These are phyloP conservation scores for Pseudogymnoascus sp. DNA, from an alignment of 2,329 filamentous ascomycete species.

Conservation along the genomic window DNA sequence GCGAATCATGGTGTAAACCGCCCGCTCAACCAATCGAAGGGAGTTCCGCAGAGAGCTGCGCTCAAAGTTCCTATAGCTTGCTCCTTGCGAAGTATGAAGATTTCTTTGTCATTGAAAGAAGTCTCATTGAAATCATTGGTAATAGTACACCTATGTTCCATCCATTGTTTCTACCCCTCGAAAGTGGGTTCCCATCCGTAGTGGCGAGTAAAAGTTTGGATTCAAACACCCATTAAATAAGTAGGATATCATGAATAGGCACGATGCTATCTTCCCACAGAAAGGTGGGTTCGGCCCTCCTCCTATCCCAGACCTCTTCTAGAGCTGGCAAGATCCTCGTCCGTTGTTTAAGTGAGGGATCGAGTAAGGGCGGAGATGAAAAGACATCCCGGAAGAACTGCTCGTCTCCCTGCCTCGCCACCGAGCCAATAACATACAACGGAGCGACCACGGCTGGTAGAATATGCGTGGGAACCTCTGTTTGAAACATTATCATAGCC, in stretches of 20 bases:
- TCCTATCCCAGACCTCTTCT: slow-evolving; percentile 21
- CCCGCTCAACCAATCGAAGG: not conserved
- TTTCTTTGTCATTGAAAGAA: not conserved
- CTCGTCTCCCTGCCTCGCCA: slow-evolving; percentile 19
- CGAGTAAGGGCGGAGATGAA: slow-evolving; percentile 20
- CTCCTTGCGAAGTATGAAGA: not conserved
- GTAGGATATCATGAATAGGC: slow-evolving; percentile 15
- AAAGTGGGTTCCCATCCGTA: not conserved
- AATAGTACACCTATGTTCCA: not conserved
- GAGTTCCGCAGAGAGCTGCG: not conserved
- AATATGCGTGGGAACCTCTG: slow-evolving; percentile 12
- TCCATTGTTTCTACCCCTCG: not conserved
- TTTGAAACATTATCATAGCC: slow-evolving; percentile 20
- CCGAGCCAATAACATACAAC: slow-evolving; percentile 22
- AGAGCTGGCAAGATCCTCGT: slow-evolving; percentile 21
- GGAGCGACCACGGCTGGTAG: slow-evolving; percentile 21
- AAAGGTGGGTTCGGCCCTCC: slow-evolving; percentile 11
- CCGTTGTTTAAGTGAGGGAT: slow-evolving; percentile 23
- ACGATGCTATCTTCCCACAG: slow-evolving; percentile 15
- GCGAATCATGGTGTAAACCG: not conserved
- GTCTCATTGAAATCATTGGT: not conserved
- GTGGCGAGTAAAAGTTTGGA: not conserved
- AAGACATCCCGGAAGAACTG: slow-evolving; percentile 21
- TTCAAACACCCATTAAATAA: slow-evolving; percentile 15
- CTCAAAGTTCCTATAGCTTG: not conserved